A percentile compares a stretch with the other conserved stretches of the same genome.
Evolutionary conservation across 495 filamentous ascomycete genomes (phyloP).

Genomic region (Barbatosphaeria neglecta): DNA sequence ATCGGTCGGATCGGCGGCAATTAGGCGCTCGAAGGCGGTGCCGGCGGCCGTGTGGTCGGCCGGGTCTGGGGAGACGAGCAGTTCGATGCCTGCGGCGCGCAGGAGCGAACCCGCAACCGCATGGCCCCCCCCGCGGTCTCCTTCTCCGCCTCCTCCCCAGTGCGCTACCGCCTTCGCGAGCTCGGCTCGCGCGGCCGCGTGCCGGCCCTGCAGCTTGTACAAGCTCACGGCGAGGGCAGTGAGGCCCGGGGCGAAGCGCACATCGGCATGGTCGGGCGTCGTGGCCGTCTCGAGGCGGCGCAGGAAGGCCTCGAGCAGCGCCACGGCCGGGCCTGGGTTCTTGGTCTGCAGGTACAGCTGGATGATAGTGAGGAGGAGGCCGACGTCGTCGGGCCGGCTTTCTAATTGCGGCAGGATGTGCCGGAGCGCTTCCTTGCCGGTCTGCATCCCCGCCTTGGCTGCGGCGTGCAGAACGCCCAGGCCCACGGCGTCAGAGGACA

Average conservation of each 20-base stretch:
- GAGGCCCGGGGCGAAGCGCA: constrained; percentile 76
- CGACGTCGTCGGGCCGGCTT: constrained; percentile 68
- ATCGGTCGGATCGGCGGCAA: constrained; percentile 50
- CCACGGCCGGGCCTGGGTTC: constrained; percentile 66
- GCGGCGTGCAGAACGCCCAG: constrained; percentile 74
- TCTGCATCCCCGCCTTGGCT: constrained; percentile 52
- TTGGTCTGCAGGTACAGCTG: constrained; percentile 70
- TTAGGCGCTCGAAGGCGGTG: constrained; percentile 60
- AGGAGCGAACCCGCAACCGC: constrained; percentile 50
- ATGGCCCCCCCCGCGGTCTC: constrained; percentile 30
- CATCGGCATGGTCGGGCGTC: constrained; percentile 44
- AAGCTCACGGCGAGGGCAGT: constrained; percentile 73
- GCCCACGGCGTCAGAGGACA: constrained; percentile 45
- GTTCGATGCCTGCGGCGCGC: constrained; percentile 63
- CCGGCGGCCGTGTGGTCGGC: constrained; percentile 57
- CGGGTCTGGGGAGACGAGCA: constrained; percentile 59
- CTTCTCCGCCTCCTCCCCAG: constrained; percentile 41
- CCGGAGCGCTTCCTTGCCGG: constrained; percentile 59
- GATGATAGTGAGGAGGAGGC: constrained; percentile 68
- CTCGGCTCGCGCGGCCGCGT: constrained; percentile 53
- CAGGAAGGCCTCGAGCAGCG: constrained; percentile 62
- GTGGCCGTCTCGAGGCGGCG: constrained; percentile 57
- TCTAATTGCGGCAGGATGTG: constrained; percentile 63
- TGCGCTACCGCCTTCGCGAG: constrained; percentile 72
- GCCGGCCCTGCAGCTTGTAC: constrained; percentile 70